Evolutionary conservation across 2,329 filamentous ascomycete genomes (phyloP).

Genomic region (Thelonectria rubi): DNA sequence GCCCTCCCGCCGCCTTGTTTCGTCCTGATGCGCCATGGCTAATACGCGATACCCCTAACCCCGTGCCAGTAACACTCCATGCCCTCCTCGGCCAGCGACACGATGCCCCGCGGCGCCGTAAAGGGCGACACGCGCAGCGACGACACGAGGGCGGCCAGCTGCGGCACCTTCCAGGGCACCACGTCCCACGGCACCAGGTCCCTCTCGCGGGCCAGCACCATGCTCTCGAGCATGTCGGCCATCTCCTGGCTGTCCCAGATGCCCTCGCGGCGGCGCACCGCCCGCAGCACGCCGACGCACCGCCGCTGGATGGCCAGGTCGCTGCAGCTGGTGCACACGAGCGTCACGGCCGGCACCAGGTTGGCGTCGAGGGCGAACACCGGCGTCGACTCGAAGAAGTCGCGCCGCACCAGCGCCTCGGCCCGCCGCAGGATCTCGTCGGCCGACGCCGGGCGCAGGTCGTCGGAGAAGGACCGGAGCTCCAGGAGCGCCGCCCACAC

Average conservation of each 20-base stretch:
- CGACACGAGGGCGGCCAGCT: slow-evolving; percentile 14
- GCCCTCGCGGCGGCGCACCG: slow-evolving; percentile 30
- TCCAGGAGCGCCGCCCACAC: slow-evolving; percentile 15
- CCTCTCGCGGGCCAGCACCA: slow-evolving; percentile 22
- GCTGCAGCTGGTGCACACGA: slow-evolving; percentile 25
- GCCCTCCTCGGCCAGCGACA: slow-evolving; percentile 14
- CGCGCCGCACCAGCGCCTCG: slow-evolving; percentile 15
- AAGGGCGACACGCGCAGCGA: slow-evolving; percentile 7
- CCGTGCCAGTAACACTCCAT: slow-evolving; percentile 17
- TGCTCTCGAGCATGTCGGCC: slow-evolving; percentile 26
- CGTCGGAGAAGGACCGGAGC: slow-evolving; percentile 6
- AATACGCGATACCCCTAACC: slow-evolving; percentile 6
- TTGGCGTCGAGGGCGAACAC: slow-evolving; percentile 33
- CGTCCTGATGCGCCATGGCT: not conserved
- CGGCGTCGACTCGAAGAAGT: slow-evolving; percentile 6
- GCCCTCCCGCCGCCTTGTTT: no score
- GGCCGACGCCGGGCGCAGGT: slow-evolving; percentile 9
- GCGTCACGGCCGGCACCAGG: slow-evolving; percentile 25
- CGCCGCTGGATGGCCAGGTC: slow-evolving; percentile 17
- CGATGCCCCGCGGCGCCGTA: slow-evolving; percentile 9
- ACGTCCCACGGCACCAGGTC: slow-evolving; percentile 11
- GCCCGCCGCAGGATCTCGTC: slow-evolving; percentile 21
- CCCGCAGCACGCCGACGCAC: slow-evolving; percentile 25
- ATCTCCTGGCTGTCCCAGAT: slow-evolving; percentile 40
- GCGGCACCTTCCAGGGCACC: slow-evolving; percentile 21